Percentiles rank a stretch among this genome's conserved stretches.
These are phyloP conservation scores for Cercophora scortea DNA, from an alignment of 495 filamentous ascomycete species.

Conservation along the genomic window DNA sequence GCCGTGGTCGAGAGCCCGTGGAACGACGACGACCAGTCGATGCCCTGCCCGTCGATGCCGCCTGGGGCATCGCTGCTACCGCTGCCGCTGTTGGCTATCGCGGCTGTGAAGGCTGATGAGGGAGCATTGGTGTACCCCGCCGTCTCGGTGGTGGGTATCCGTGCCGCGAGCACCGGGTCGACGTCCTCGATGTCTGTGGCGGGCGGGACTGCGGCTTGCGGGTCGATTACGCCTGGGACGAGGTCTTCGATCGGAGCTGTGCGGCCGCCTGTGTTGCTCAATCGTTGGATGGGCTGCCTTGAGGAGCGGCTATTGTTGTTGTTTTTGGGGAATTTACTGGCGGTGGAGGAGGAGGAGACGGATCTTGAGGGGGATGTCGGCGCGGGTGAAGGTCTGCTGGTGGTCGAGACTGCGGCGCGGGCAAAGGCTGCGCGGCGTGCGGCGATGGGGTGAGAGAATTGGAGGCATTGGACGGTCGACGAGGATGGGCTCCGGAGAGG, in stretches of 20 bases:
- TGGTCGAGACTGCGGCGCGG: neutral
- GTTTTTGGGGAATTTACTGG: neutral
- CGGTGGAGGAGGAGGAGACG: neutral
- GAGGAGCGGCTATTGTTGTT: neutral
- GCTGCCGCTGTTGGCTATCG: constrained; percentile 16
- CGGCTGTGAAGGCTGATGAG: constrained; percentile 8
- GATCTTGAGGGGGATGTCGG: constrained; percentile 4
- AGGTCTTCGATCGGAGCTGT: neutral
- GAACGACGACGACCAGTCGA: constrained; percentile 93
- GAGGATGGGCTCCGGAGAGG: constrained; percentile 8
- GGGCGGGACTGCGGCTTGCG: constrained; percentile 22
- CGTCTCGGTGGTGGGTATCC: constrained; percentile 11
- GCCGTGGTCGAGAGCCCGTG: constrained; percentile 72
- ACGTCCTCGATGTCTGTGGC: constrained; percentile 25
- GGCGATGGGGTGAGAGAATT: neutral
- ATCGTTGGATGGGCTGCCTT: neutral
- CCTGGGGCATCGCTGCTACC: constrained; percentile 2
- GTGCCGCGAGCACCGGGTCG: constrained; percentile 13
- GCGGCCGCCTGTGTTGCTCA: neutral
- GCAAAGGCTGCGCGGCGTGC: neutral
- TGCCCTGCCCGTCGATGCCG: constrained; percentile 28
- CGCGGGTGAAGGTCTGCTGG: neutral
- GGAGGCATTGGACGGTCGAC: constrained; percentile 2
- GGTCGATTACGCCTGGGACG: constrained; percentile 8
- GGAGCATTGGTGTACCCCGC: neutral